These are phyloP conservation scores for Sophora flavescens DNA, from an alignment of 306 rosid genomes.

Conservation along the genomic window DNA sequence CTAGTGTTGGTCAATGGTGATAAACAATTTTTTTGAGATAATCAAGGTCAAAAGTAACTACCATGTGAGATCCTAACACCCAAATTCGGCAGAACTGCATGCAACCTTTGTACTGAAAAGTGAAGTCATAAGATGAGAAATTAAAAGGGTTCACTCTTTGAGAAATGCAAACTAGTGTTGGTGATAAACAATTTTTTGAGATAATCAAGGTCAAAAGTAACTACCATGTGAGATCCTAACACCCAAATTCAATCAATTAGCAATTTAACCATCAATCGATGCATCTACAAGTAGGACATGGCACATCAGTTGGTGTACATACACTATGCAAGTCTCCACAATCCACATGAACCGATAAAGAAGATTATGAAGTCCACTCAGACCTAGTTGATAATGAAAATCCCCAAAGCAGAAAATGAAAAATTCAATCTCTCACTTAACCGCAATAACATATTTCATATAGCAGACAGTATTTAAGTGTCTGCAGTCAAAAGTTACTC, in stretches of 20 bases:
- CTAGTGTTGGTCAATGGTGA: neutral
- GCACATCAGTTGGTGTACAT: conserved; percentile 16
- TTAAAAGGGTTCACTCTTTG: neutral
- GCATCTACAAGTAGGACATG: neutral
- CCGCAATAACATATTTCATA: conserved; percentile 19
- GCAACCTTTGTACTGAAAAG: neutral
- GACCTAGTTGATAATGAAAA: conserved; percentile 33
- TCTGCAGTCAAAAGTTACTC: conserved; percentile 28
- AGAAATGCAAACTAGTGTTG: neutral
- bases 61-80: neutral
- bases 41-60: conserved; percentile 6
- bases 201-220: conserved; percentile 1
- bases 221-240: conserved; percentile 7
- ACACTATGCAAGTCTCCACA: conserved; percentile 20
- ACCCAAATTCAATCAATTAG: conserved; percentile 16
- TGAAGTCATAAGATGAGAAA: conserved; percentile 4
- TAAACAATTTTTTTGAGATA: neutral
- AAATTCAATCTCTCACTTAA: conserved; percentile 29
- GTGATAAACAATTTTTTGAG: neutral
- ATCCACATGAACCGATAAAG: neutral
- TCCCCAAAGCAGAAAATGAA: conserved; percentile 28
- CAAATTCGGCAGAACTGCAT: conserved; percentile 14
- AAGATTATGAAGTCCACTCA: conserved; percentile 3
- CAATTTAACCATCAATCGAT: conserved; percentile 16
- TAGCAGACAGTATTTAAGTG: conserved; percentile 18